Conservation (phyloP, 2,329 filamentous ascomycete species). For the Acephala macrosclerotiorum region DNA sequence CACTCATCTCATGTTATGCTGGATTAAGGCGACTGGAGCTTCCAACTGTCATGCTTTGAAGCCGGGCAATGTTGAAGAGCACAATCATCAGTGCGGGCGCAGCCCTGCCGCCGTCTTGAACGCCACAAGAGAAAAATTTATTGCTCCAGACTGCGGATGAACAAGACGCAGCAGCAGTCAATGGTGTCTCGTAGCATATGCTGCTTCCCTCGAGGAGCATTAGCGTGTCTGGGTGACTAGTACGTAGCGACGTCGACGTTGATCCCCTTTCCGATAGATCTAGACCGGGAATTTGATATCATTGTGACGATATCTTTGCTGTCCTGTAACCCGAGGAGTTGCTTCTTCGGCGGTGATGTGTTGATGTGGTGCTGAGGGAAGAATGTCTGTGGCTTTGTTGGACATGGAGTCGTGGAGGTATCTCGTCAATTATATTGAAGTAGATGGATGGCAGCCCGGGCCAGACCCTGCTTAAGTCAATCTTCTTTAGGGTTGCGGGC, state of each 20-base stretch:
- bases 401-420: not conserved
- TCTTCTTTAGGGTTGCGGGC: conserved; percentile 18
- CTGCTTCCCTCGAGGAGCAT: conserved; percentile 37
- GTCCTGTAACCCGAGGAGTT: conserved; percentile 18
- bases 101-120: not conserved
- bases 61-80: conserved; percentile 5
- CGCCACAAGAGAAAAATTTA: not conserved
- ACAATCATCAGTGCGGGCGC: not conserved
- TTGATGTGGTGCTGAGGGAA: not conserved
- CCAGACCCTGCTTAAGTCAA: conserved; percentile 20
- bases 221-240: conserved; percentile 26
- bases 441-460: not conserved
- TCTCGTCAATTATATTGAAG: conserved; percentile 1
- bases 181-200: conserved; percentile 31
- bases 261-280: conserved; percentile 32
- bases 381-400: conserved; percentile 10
- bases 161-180: not conserved
- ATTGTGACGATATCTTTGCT: conserved; percentile 12
- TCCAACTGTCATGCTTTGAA: conserved; percentile 1
- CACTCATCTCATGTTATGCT: conserved; percentile 5
- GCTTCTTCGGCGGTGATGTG: conserved; percentile 14
- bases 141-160: not conserved
- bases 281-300: conserved; percentile 17
- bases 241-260: conserved; percentile 15
- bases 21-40: conserved; percentile 2